Evolutionary conservation across 371 early-diverging fungal genomes (phyloP), one percentile per base, ranked within the genome.

Genomic region (Zychaea mexicana): DNA sequence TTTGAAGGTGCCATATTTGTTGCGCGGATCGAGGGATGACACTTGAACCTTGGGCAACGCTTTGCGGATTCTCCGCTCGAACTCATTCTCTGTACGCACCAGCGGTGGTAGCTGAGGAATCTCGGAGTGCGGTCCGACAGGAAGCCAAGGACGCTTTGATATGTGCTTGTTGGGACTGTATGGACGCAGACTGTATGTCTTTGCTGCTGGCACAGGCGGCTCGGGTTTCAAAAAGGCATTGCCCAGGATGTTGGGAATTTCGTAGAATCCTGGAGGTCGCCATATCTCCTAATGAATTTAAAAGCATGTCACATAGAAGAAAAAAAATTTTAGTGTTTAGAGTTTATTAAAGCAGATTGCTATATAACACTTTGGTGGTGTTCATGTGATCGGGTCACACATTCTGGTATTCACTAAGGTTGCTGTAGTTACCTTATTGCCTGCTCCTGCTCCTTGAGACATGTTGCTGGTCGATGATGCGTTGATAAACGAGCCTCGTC

Each of bases 101-200:
- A 81, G 64, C 22, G 78, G 78, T 31, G 78, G 81, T 30, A 78
- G 52, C 38, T 74, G 73, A 22, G 81, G 78, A 62, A 81, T 81
- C 47, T 74, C 77, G 39, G 72, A 68, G 32, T 65, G 70, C 12
- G 58, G 58, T 12, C 77, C 75, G 24, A 76, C 78, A 8, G 81
- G 74, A 3, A 74, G 61, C 81, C 81, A 81, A 54, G 81, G 81
- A 22, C 72, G 76, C 27, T 76, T 78, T 12, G 77, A 81, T 19
- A 81, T 78, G 27, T 78, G 69, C 45, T 78, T 81, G 26, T 66
- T 60, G 12, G 72, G 66, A 59, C 72, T 74, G 8, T 54, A 59
- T 52, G 70, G 66, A 27, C 81, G 71, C 22, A 78, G 59, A 21
- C 65, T 58, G 45, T 72, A 73, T 0, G 57, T 62, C 36, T 73